phyloP scores from a whole-genome alignment of 2,329 filamentous ascomycete genomes.

The Aspergillus sp. region DNA sequence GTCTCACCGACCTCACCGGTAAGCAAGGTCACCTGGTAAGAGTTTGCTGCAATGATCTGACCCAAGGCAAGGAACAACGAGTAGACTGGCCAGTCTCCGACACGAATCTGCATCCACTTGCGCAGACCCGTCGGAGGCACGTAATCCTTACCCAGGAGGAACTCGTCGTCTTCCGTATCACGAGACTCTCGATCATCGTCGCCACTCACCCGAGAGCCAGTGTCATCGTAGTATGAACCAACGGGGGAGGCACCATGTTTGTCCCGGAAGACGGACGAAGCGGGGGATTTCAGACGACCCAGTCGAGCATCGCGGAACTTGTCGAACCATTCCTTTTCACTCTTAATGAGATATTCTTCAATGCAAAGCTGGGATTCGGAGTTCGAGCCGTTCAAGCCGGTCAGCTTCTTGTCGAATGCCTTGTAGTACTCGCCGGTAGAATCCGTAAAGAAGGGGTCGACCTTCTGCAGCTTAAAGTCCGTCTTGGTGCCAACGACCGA shows the following conservation, averaged over 20 bases:
- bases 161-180: conserved; percentile 50
- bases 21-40: conserved; percentile 69
- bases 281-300: conserved; percentile 48
- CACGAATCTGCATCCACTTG: conserved; percentile 56
- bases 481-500: conserved; percentile 61
- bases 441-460: conserved; percentile 68
- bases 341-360: conserved; percentile 64
- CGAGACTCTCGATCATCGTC: conserved; percentile 27
- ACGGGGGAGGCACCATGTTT: conserved; percentile 38
- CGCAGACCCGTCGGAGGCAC: conserved; percentile 57
- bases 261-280: conserved; percentile 31
- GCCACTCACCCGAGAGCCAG: conserved; percentile 31
- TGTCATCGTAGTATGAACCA: conserved; percentile 43
- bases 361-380: conserved; percentile 63
- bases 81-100: conserved; percentile 65
- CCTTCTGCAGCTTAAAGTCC: conserved; percentile 64
- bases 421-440: conserved; percentile 61
- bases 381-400: conserved; percentile 56
- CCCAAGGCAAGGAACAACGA: conserved; percentile 61
- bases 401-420: conserved; percentile 59
- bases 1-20: conserved; percentile 64
- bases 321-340: conserved; percentile 67
- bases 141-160: conserved; percentile 58
- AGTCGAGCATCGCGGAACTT: conserved; percentile 60
- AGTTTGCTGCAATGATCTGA: conserved; percentile 65